Conservation (phyloP, 2,329 filamentous ascomycete genomes). For the Aspergillus awamori region DNA sequence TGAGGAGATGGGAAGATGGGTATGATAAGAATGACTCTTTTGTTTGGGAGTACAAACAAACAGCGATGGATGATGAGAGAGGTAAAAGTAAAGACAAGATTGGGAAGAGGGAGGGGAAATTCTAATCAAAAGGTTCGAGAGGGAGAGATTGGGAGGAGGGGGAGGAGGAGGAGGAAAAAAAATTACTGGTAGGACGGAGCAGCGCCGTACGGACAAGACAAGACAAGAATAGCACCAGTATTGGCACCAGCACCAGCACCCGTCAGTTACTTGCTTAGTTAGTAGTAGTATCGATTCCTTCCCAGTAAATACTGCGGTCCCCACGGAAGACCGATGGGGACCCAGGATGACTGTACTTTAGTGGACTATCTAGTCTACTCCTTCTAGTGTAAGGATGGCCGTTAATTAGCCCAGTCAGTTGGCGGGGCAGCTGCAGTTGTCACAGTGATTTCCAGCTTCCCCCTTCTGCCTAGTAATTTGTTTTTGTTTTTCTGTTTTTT, state of each 20-base stretch:
- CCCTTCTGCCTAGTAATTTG: slow-evolving; percentile 7
- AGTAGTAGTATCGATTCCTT: background rate
- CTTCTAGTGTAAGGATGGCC: slow-evolving; percentile 13
- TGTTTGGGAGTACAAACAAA: slow-evolving; percentile 17
- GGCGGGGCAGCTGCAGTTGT: slow-evolving; percentile 19
- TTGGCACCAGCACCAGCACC: background rate
- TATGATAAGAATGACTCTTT: slow-evolving; percentile 4
- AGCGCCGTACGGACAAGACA: background rate
- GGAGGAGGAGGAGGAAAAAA: background rate
- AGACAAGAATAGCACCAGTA: background rate
- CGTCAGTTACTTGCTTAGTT: background rate
- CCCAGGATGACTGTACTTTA: background rate
- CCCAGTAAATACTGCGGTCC: slow-evolving; percentile 5
- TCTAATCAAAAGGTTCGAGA: background rate
- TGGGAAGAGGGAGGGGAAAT: background rate
- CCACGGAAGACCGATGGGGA: slow-evolving; percentile 18
- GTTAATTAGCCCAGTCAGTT: slow-evolving; percentile 12
- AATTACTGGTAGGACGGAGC: background rate
- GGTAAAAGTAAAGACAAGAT: background rate
- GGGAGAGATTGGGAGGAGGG: background rate
- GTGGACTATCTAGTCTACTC: slow-evolving; percentile 10
- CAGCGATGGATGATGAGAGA: slow-evolving; percentile 11
- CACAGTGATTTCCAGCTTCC: slow-evolving; percentile 13
- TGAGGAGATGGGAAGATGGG: slow-evolving; percentile 13
- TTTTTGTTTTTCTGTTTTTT: background rate